Conservation (phyloP, 108 stramenopile genomes). For the Conticribra guillardii region DNA sequence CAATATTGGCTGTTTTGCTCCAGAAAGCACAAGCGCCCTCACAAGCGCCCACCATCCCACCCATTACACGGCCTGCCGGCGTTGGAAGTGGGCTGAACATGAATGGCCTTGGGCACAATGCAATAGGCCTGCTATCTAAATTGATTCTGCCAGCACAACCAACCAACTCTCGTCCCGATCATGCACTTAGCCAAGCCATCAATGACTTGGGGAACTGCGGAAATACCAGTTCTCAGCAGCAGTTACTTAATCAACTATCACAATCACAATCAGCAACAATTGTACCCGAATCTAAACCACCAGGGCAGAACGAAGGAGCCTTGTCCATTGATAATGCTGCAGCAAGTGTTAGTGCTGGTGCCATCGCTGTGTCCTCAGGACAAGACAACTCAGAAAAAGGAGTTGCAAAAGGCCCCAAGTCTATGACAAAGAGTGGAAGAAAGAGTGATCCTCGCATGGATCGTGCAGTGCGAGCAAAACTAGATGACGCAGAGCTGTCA, state of each 20-base stretch:
- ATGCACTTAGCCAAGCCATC: not conserved
- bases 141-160: constrained; percentile 1
- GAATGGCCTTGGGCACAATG: not conserved
- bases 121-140: constrained; percentile 11
- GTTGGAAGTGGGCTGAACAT: not conserved
- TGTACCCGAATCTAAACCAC: too few species aligned
- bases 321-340: too few species aligned
- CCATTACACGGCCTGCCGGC: too few species aligned
- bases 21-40: too few species aligned
- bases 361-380: too few species aligned
- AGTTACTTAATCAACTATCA: too few species aligned
- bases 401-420: constrained; percentile 31
- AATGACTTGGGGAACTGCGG: too few species aligned
- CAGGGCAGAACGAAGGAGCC: too few species aligned
- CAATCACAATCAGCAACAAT: too few species aligned
- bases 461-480: constrained; percentile 73
- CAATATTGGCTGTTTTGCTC: not conserved
- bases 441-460: constrained; percentile 80
- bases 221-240: too few species aligned
- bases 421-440: constrained; percentile 52
- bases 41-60: too few species aligned
- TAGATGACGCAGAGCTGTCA: constrained; percentile 63
- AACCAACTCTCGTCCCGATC: constrained; percentile 3
- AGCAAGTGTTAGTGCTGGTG: too few species aligned
- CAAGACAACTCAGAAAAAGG: constrained; percentile 8